A percentile compares a stretch with the other conserved stretches of the same genome.
Evolutionary conservation across 805 yeast species (phyloP).

Genomic region (Sugiyamaella lignohabitans): DNA sequence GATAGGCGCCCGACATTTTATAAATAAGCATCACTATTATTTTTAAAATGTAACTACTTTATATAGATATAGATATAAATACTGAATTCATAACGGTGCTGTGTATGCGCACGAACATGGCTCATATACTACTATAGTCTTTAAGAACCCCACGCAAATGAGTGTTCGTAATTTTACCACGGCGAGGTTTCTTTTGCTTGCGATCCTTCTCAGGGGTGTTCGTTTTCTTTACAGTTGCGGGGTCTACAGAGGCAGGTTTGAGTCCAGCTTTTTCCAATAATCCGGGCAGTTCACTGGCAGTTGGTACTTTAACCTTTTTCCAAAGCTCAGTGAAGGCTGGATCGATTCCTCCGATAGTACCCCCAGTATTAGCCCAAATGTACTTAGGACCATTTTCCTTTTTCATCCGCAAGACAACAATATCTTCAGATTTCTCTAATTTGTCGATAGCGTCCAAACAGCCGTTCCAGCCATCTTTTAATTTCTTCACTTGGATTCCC

Average conservation of each 20-base stretch:
- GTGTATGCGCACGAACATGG: no score
- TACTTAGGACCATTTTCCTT: slow-evolving; percentile 91
- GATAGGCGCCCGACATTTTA: no score
- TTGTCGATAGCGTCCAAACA: slow-evolving; percentile 73
- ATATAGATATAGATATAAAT: no score
- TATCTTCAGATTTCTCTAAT: slow-evolving; percentile 68
- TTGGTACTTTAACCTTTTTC: slow-evolving; percentile 73
- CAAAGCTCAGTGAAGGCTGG: slow-evolving; percentile 79
- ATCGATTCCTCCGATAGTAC: slow-evolving; percentile 64
- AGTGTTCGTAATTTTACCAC: slow-evolving; percentile 90
- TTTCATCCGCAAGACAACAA: slow-evolving; percentile 80
- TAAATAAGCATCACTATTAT: no score
- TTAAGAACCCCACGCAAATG: slow-evolving; percentile 94
- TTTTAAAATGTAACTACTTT: no score
- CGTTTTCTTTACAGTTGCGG: slow-evolving; percentile 75
- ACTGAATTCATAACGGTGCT: no score
- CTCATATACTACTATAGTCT: slow-evolving; percentile 67
- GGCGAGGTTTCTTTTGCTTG: slow-evolving; percentile 85
- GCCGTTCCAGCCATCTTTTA: slow-evolving; percentile 91
- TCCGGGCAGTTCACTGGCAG: slow-evolving; percentile 71
- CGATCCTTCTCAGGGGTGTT: slow-evolving; percentile 47
- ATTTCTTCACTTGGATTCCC: slow-evolving; percentile 76
- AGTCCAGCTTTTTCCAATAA: slow-evolving; percentile 75
- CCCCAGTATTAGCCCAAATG: slow-evolving; percentile 86
- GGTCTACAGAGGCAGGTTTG: slow-evolving; percentile 97